Percentiles rank a stretch among this genome's conserved stretches.
Evolutionary conservation across 2,329 filamentous ascomycete genomes (phyloP).

Genomic region (Ilyonectria robusta): DNA sequence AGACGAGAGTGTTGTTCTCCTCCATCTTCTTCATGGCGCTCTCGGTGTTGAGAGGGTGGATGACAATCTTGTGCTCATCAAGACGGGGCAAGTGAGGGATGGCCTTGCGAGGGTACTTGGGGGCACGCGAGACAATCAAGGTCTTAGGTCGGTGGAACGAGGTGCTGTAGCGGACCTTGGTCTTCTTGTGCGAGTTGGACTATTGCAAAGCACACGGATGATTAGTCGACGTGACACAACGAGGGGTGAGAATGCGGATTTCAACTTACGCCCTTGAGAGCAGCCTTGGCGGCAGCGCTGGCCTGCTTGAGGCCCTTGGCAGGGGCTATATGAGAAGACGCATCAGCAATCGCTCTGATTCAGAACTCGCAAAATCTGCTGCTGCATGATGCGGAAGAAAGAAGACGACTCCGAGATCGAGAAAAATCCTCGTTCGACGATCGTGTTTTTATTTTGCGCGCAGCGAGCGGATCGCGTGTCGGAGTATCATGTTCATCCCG

Average conservation of each 20-base stretch:
- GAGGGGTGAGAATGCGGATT: constrained; percentile 7
- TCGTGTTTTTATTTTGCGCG: constrained; percentile 29
- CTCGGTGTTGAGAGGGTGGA: constrained; percentile 99
- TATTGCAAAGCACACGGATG: constrained; percentile 42
- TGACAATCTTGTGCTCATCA: constrained; percentile 97
- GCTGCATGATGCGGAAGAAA: constrained; percentile 71
- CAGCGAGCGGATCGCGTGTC: constrained; percentile 34
- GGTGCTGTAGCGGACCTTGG: constrained; percentile 92
- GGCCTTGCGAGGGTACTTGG: constrained; percentile 98
- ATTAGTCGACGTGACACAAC: constrained; percentile 19
- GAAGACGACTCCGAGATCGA: constrained; percentile 36
- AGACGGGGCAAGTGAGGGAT: constrained; percentile 91
- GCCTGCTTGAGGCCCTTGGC: constrained; percentile 85
- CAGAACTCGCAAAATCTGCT: constrained; percentile 85
- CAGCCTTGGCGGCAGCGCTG: constrained; percentile 93
- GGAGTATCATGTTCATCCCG: constrained; percentile 50
- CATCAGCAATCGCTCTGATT: constrained; percentile 81
- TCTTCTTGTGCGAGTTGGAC: constrained; percentile 81
- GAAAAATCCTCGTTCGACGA: constrained; percentile 36
- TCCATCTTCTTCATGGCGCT: constrained; percentile 99
- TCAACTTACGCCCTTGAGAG: constrained; percentile 90
- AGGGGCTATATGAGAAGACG: constrained; percentile 68
- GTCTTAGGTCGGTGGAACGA: constrained; percentile 99
- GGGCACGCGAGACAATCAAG: constrained; percentile 87
- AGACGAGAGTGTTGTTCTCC: constrained; percentile 99